phyloP scores from a whole-genome alignment of 2,329 filamentous ascomycete genomes.

The Aspergillus clavatus region DNA sequence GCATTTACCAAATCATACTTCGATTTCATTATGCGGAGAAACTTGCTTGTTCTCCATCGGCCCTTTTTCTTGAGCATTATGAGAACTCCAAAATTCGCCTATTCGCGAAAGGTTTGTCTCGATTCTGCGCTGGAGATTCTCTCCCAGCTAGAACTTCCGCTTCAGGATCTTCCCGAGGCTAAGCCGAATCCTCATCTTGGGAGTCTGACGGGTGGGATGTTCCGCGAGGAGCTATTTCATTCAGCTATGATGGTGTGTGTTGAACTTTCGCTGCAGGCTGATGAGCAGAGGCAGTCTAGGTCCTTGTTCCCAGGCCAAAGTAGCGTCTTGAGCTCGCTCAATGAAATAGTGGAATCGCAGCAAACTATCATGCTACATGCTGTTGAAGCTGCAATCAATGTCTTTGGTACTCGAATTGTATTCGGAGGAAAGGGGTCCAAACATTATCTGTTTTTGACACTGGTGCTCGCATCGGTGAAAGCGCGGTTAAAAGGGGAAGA shows the following conservation, averaged over 20 bases:
- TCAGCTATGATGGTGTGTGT: conserved; percentile 31
- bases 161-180: conserved; percentile 10
- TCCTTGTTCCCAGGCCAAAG: conserved; percentile 7
- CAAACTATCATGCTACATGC: conserved; percentile 27
- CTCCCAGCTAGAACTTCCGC: conserved; percentile 24
- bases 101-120: conserved; percentile 35
- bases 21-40: conserved; percentile 51
- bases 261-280: conserved; percentile 28
- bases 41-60: conserved; percentile 52
- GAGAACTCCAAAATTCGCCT: conserved; percentile 32
- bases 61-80: conserved; percentile 34
- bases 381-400: conserved; percentile 25
- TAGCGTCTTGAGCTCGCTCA: conserved; percentile 15
- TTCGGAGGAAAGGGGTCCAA: conserved; percentile 26
- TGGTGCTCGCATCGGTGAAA: conserved; percentile 29
- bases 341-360: conserved; percentile 30
- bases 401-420: conserved; percentile 25
- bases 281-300: conserved; percentile 17
- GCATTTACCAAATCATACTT: conserved; percentile 38
- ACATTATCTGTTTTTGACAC: conserved; percentile 26
- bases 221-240: conserved; percentile 33
- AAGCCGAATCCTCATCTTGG: conserved; percentile 27
- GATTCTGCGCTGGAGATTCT: conserved; percentile 34
- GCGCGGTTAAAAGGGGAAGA: conserved; percentile 30
- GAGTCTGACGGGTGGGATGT: conserved; percentile 31